Evolutionary conservation across 1,139 yeast genomes (phyloP), one percentile per base, ranked within the genome.

Genomic region (Fermentozyma sake): DNA sequence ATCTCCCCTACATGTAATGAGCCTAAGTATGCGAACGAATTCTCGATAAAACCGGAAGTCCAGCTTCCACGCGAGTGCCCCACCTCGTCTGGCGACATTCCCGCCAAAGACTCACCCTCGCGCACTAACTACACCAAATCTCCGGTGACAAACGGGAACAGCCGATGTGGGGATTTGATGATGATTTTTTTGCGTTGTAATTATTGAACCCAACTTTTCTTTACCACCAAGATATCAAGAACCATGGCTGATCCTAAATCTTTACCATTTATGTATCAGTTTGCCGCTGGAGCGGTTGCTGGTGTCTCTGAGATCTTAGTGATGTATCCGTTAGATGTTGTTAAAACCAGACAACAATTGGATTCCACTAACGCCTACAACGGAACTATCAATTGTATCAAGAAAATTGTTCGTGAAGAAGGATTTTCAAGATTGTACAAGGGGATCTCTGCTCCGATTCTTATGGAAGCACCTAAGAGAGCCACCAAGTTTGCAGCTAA

Each of bases 401-500:
- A 72, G 44, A 86, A 87, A 61, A 91, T 91, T 44, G 72, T 91
- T 44, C 75, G 72, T 47, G 80, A 76, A 41, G 99, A 93, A 60
- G 99, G 98, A 22, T 69, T 76, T 27, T 62, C 80, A 12, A 72
- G 94, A 40, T 71, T 91, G 36, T 93, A 91, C 61, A 79, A 89
- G 55, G 98, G 98, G 41, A 91, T 91, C 46, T 65, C 82, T 16
- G 96, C 98, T 11, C 99, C 99, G 24, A 85, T 91, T 46, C 70
- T 91, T 50, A 91, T 91, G 98, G 99, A 91, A 57, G 98, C 98
- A n/a, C 98, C 98, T 38, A 91, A 91, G 71, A 70, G 89, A 67
- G 98, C 98, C 24, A 89, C 96, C 41, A 91, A 91, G 61, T 91
- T 91, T 52, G 97, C 97, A 30, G 96, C 97, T 38, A 91, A 93